Conservation (phyloP, 2,329 filamentous ascomycete species). For the Mariannaea elegans region DNA sequence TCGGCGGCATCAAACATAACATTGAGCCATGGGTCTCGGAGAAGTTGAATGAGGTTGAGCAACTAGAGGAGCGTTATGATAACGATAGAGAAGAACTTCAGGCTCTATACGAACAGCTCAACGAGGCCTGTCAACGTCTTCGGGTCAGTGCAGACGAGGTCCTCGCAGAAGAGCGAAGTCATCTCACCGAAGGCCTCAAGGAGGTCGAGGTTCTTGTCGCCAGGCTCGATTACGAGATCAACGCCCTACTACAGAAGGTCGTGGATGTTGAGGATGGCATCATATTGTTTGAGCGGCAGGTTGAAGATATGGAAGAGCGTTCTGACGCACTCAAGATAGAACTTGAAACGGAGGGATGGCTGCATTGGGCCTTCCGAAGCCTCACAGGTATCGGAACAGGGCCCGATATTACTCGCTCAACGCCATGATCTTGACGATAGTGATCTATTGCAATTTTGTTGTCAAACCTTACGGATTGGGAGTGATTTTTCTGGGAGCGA, state of each 20-base stretch:
- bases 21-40: slow-evolving; percentile 69
- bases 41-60: slow-evolving; percentile 64
- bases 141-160: slow-evolving; percentile 74
- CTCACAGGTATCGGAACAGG: slow-evolving; percentile 68
- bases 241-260: slow-evolving; percentile 79
- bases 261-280: slow-evolving; percentile 89
- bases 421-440: slow-evolving; percentile 26
- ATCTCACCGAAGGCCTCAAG: slow-evolving; percentile 75
- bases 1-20: slow-evolving; percentile 60
- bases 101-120: slow-evolving; percentile 72
- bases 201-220: slow-evolving; percentile 84
- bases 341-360: slow-evolving; percentile 71
- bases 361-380: slow-evolving; percentile 70
- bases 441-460: neutral
- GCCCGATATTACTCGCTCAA: slow-evolving; percentile 59
- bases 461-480: neutral
- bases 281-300: slow-evolving; percentile 80
- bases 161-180: slow-evolving; percentile 72
- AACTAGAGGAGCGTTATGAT: slow-evolving; percentile 69
- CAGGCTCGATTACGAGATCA: slow-evolving; percentile 92
- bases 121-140: slow-evolving; percentile 75
- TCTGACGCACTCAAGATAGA: slow-evolving; percentile 70
- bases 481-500: neutral
- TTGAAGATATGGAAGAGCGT: slow-evolving; percentile 73
- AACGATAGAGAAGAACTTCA: slow-evolving; percentile 73